Percentiles rank a stretch among this genome's conserved stretches.
Evolutionary conservation across 352 stramenopile species (phyloP).

Genomic region (Globisporangium emineosum): DNA sequence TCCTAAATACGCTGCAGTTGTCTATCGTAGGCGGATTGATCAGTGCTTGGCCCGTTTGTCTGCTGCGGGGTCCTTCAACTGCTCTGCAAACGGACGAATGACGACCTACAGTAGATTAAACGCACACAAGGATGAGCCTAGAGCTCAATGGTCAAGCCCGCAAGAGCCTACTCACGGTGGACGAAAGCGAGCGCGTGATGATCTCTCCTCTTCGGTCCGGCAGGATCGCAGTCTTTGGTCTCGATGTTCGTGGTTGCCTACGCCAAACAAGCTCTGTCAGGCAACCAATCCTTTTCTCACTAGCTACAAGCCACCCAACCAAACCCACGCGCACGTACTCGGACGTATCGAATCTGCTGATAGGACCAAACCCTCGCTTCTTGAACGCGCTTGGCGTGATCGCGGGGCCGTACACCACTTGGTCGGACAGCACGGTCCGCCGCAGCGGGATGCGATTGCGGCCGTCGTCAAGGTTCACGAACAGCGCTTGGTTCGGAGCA

Average conservation of each 20-base stretch:
- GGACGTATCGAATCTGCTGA: neutral
- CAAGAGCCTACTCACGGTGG: constrained; percentile 28
- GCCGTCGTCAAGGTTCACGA: constrained; percentile 54
- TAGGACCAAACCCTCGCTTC: neutral
- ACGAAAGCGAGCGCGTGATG: constrained; percentile 41
- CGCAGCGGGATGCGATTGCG: constrained; percentile 62
- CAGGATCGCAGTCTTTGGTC: constrained; percentile 32
- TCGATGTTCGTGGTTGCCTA: constrained; percentile 2
- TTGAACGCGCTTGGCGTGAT: constrained; percentile 50
- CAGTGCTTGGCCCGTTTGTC: constrained; percentile 12
- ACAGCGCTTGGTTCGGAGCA: constrained; percentile 13
- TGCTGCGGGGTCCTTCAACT: constrained; percentile 1
- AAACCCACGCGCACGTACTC: constrained; percentile 10
- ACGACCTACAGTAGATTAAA: constrained; percentile 28
- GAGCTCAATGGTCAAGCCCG: neutral
- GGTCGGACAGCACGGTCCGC: constrained; percentile 43
- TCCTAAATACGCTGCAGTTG: neutral
- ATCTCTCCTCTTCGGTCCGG: constrained; percentile 34
- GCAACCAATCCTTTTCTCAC: neutral
- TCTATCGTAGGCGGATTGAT: neutral
- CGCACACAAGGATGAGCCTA: neutral
- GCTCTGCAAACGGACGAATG: constrained; percentile 53
- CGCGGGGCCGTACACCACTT: constrained; percentile 61
- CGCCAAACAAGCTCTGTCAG: neutral
- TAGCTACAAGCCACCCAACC: neutral